A percentile compares a stretch with the other conserved stretches of the same genome.
Evolutionary conservation across 139 green algal species (phyloP).

Genomic region (Auxenochlorella pyrenoidosa): DNA sequence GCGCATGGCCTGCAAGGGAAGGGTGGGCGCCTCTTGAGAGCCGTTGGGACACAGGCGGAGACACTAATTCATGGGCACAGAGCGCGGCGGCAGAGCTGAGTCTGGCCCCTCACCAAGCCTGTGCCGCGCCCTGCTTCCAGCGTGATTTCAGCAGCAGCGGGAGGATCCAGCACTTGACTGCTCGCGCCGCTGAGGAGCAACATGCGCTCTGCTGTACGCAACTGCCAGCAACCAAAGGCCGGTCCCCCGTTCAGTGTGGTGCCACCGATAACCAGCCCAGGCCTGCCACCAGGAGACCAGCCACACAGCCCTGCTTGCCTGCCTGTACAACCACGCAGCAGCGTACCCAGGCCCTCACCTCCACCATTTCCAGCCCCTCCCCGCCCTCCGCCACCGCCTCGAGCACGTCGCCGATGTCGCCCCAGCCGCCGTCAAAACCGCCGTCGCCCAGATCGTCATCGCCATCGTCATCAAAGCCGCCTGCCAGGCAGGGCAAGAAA

Average conservation of each 20-base stretch:
- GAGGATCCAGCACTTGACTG: too few species aligned
- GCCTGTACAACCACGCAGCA: too few species aligned
- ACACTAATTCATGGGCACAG: neutral
- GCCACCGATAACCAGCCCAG: neutral
- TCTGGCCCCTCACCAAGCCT: too few species aligned
- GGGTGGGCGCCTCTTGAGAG: neutral
- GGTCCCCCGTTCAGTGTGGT: too few species aligned
- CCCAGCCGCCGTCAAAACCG: constrained; percentile 39
- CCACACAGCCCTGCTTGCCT: too few species aligned
- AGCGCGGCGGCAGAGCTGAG: neutral
- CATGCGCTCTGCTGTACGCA: too few species aligned
- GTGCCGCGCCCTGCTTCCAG: too few species aligned
- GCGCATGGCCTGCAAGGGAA: constrained; percentile 43
- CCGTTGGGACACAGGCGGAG: neutral
- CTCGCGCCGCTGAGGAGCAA: too few species aligned
- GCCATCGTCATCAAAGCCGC: constrained; percentile 2
- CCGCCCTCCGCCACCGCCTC: constrained; percentile 2
- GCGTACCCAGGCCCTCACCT: neutral
- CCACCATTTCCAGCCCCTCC: neutral
- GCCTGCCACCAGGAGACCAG: too few species aligned
- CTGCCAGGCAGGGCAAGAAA: neutral
- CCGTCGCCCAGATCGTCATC: constrained; percentile 28
- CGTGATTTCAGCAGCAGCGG: too few species aligned
- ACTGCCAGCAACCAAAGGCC: too few species aligned
- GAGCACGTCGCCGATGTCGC: neutral